Evolutionary conservation across 2,329 filamentous ascomycete species (phyloP), one percentile per base, ranked within the genome.

Genomic region (Aureobasidium vineae): DNA sequence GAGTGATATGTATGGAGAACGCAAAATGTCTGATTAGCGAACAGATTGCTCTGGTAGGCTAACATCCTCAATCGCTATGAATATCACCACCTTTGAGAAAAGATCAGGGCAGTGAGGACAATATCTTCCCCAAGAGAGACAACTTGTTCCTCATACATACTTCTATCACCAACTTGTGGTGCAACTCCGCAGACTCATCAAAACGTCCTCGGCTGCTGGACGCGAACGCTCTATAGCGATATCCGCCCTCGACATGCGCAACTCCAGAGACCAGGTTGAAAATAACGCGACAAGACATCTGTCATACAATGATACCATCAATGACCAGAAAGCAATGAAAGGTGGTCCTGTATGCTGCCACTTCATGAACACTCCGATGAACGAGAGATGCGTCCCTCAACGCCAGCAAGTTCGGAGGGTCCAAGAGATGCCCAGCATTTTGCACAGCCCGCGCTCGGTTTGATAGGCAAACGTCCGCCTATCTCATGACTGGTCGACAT

Each of bases 391-490:
- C 11, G 8, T 36, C 10, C n/a, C 16, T 49, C n/a, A 5, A 10
- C 16, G 41, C 11, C 56, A 26, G 40, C 56, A 8, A 47, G 8
- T 16, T 43, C 26, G 36, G 60, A 41, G n/a, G 33, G 47, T 33
- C 45, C 60, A 53, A 53, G 60, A 53, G 26, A 63, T 41, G 60
- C 60, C 47, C 60, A 63, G 47, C 60, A 63, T 49, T 38, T 19
- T 63, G 59, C 59, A 63, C 43, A 63, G 59, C 59, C 59, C 59
- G 33, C 15, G 10, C 10, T 15, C 11, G 59, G 23, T 21, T 7
- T 53, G 60, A 63, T 63, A 63, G 60, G 60, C 60, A 52, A 43
- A 53, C 26, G 60, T 41, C 33, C 47, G 60, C 60, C 60, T 52
- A 38, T 8, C 2, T 15, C 23, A 43, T 63, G 47, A 63, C 60